A percentile compares a stretch with the other conserved stretches of the same genome.
These are phyloP conservation scores for Sugiyamaella grinbergsii DNA, from an alignment of 1,139 yeast species.

Conservation along the genomic window DNA sequence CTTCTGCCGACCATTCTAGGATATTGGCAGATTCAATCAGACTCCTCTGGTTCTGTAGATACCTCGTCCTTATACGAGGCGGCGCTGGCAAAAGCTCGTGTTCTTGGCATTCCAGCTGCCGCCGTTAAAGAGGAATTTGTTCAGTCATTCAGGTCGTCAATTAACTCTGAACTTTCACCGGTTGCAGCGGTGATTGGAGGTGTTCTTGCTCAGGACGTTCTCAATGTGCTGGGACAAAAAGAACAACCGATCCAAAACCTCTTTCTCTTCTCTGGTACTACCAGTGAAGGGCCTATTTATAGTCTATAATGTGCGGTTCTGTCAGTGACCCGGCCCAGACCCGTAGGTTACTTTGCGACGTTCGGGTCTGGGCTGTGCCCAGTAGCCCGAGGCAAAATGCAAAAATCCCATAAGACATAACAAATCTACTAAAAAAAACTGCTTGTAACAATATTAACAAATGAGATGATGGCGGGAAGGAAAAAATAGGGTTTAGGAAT, in stretches of 20 bases:
- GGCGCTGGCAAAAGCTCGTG: conserved; percentile 41
- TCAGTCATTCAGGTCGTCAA: conserved; percentile 35
- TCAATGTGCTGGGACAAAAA: conserved; percentile 73
- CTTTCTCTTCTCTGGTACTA: conserved; percentile 70
- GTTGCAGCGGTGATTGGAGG: conserved; percentile 91
- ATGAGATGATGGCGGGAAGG: neutral
- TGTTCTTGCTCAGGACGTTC: conserved; percentile 83
- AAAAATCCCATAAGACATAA: neutral
- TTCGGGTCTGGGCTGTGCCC: conserved; percentile 3
- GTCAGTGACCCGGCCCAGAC: conserved; percentile 5
- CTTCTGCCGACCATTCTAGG: conserved; percentile 66
- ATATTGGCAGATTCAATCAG: conserved; percentile 44
- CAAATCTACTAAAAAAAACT: conserved; percentile 1
- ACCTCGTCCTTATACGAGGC: conserved; percentile 34
- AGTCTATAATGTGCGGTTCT: conserved; percentile 40
- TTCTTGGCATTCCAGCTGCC: conserved; percentile 48
- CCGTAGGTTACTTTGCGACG: conserved; percentile 1
- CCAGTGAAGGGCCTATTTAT: conserved; percentile 77
- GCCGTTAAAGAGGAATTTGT: conserved; percentile 39
- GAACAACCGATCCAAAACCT: conserved; percentile 84
- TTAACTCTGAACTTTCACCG: conserved; percentile 75
- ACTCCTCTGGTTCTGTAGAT: conserved; percentile 32
- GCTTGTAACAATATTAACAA: conserved; percentile 3
- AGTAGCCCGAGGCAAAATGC: neutral
- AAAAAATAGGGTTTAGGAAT: conserved; percentile 20